These are phyloP conservation scores for Neopestalotiopsis clavispora DNA, from an alignment of 2,329 filamentous ascomycete species.

Conservation along the genomic window DNA sequence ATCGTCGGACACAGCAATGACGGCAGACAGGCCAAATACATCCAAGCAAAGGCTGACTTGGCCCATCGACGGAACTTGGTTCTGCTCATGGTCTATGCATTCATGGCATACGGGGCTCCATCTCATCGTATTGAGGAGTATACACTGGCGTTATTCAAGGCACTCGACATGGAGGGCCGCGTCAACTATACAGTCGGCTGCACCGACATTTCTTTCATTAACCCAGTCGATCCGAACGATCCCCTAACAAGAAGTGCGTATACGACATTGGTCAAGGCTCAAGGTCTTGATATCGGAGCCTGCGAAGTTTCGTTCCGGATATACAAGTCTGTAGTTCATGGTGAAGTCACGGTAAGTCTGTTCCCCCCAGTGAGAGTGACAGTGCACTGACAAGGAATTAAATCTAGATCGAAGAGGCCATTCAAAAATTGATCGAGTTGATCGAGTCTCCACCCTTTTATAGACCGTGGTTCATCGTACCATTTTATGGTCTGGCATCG, in stretches of 20 bases:
- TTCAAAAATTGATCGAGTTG: slow-evolving; percentile 12
- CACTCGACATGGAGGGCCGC: slow-evolving; percentile 23
- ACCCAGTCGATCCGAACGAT: slow-evolving; percentile 14
- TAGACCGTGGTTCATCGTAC: slow-evolving; percentile 20
- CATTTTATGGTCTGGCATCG: slow-evolving; percentile 70
- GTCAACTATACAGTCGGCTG: slow-evolving; percentile 25
- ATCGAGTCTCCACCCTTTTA: slow-evolving; percentile 20
- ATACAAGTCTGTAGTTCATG: slow-evolving; percentile 23
- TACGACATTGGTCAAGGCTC: slow-evolving; percentile 23
- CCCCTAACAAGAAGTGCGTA: slow-evolving; percentile 22
- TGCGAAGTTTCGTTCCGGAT: slow-evolving; percentile 23
- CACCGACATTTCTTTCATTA: slow-evolving; percentile 23
- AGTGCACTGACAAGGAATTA: background rate
- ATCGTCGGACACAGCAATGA: slow-evolving; percentile 17
- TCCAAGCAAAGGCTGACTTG: slow-evolving; percentile 21
- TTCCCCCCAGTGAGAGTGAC: background rate
- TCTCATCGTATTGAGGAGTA: slow-evolving; percentile 24
- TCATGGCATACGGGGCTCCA: slow-evolving; percentile 23
- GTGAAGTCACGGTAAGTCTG: slow-evolving; percentile 14
- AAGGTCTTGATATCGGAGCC: slow-evolving; percentile 24
- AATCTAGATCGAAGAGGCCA: slow-evolving; percentile 18
- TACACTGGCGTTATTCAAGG: slow-evolving; percentile 21
- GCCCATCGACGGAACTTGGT: slow-evolving; percentile 22
- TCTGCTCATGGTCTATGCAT: slow-evolving; percentile 21
- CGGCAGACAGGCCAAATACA: slow-evolving; percentile 18